Evolutionary conservation across 257 asterid species (phyloP), one percentile per base, ranked within the genome.

Genomic region (Agastache rugosa): DNA sequence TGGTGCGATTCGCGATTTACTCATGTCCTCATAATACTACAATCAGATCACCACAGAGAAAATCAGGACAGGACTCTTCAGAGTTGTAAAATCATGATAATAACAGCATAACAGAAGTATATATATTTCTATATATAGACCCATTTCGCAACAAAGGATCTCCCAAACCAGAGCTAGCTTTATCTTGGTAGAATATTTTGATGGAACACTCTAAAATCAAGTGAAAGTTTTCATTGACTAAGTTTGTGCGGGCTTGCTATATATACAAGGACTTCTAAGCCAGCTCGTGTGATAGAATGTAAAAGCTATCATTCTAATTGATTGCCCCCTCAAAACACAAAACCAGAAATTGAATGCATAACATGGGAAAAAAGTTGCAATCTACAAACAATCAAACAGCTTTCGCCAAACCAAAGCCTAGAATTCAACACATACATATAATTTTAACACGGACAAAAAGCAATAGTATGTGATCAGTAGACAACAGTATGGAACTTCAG

Each of bases 11-110:
- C 87, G 82, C 29, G 87, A 78, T 78, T 67, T 73, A 44, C 61
- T 73, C 93, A 92, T 79, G 74, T 76, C 88, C 29, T 89, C 85
- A 81, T 77, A 76, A 39, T 75, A 76, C 98, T 93, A 75, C 87
- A 85, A 75, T 76, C 70, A 79, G 83, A 81, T 54, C 51, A 76
- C 59, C 77, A 63, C 62, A 70, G 10, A n/a, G 81, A 78, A 80
- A 71, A 73, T 79, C 62, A 82, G 84, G 75, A 58, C 25, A 37
- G 42, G 75, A 55, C 55, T 64, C 42, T 42, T 75, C 47, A 63
- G 5, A 65, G 39, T 31, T 55, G 25, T 59, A 64, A 51, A 76
- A 71, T 35, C 51, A 68, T 48, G 71, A 66, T 20, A 75, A 48
- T 34, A 58, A 39, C 66, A 60, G 64, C 67, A 48, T 34, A 51